phyloP scores from a whole-genome alignment of 768 basidiomycete species.

The Pseudohyphozyma bogoriensis region DNA sequence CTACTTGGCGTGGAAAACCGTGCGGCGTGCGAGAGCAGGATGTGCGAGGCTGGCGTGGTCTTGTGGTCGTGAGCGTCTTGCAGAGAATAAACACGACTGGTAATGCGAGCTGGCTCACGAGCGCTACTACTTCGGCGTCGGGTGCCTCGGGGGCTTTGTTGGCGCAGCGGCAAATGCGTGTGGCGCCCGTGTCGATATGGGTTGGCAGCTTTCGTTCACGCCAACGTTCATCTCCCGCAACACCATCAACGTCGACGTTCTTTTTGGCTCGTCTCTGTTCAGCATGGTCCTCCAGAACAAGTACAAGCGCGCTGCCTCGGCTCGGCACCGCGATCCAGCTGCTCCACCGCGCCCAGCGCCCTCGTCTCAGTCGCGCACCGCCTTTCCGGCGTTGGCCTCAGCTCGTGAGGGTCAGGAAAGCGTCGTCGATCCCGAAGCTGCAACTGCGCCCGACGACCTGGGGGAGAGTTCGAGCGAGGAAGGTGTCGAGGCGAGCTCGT shows the following conservation, averaged over 20 bases:
- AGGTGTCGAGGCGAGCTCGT: neutral
- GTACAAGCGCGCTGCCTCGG: slow-evolving; percentile 1
- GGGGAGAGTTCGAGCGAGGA: neutral
- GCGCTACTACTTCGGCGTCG: too few species aligned
- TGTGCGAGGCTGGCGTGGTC: too few species aligned
- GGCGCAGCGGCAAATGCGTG: too few species aligned
- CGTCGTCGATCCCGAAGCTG: neutral
- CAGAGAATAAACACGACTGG: too few species aligned
- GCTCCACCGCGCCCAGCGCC: neutral
- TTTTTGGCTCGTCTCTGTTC: neutral
- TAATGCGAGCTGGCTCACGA: too few species aligned
- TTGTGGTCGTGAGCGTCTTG: too few species aligned
- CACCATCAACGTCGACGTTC: neutral
- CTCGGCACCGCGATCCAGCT: neutral
- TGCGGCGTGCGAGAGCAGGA: too few species aligned
- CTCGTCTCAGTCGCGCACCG: neutral
- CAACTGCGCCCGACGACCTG: neutral
- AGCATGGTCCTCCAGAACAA: slow-evolving; percentile 3
- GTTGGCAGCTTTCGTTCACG: neutral
- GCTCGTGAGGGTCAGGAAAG: too few species aligned
- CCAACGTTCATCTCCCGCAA: neutral
- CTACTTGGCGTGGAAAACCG: too few species aligned
- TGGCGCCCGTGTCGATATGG: too few species aligned
- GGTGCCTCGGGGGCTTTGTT: too few species aligned
- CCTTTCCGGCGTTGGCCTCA: neutral